Percentiles rank a stretch among this genome's conserved stretches.
phyloP scores from a whole-genome alignment of 2,329 filamentous ascomycete species.

The Talaromyces sp. region DNA sequence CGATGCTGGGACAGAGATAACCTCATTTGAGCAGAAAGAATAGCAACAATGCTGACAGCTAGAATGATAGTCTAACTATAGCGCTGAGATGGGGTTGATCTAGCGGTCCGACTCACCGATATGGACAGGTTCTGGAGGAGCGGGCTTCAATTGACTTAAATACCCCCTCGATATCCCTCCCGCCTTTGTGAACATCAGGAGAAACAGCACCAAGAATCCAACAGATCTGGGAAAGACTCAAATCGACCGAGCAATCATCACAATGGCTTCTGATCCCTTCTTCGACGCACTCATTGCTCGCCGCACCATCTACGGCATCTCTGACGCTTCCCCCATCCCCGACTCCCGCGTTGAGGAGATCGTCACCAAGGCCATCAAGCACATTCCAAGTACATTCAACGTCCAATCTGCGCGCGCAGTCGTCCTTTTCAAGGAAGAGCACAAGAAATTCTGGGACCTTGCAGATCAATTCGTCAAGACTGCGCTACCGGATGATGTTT shows the following conservation, averaged over 20 bases:
- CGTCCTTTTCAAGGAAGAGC: conserved; percentile 71
- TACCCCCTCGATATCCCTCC: conserved; percentile 1
- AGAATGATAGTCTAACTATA: not conserved
- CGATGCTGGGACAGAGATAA: not conserved
- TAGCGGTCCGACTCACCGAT: not conserved
- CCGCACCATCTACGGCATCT: conserved; percentile 30
- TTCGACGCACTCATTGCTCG: conserved; percentile 29
- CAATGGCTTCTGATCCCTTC: conserved; percentile 18
- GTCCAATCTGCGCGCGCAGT: conserved; percentile 68
- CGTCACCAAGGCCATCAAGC: conserved; percentile 48
- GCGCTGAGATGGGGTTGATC: not conserved
- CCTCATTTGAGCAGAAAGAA: not conserved
- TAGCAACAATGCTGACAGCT: not conserved
- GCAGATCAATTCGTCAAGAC: conserved; percentile 53
- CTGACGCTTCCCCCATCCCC: conserved; percentile 27
- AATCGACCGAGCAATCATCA: not conserved
- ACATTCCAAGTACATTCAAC: conserved; percentile 63
- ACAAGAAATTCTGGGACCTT: conserved; percentile 79
- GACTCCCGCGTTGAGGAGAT: conserved; percentile 31
- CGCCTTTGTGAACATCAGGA: not conserved
- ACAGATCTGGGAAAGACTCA: too few relatives aligned
- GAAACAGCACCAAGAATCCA: not conserved
- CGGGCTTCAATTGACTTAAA: not conserved
- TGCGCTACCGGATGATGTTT: conserved; percentile 59
- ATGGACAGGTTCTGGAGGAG: not conserved